Percentiles rank a stretch among this genome's conserved stretches.
Conservation (phyloP, 495 filamentous ascomycete species). For the Pyrenopolyporus hunteri region DNA sequence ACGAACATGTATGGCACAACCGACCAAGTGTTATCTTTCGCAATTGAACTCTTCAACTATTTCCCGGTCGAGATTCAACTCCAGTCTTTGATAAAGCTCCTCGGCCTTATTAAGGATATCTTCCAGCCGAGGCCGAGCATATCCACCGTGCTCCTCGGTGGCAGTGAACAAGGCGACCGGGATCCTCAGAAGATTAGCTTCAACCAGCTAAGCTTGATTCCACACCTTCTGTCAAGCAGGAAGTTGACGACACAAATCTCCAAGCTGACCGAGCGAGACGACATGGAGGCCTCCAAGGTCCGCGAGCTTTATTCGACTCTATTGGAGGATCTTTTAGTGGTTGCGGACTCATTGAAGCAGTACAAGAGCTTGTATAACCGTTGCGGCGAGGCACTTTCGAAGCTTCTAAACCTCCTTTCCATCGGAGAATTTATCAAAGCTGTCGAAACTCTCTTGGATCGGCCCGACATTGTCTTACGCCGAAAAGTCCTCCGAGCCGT, state of each 20-base stretch:
- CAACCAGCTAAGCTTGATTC: conserved; percentile 66
- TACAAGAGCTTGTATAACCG: conserved; percentile 67
- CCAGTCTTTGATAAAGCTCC: conserved; percentile 70
- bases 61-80: conserved; percentile 72
- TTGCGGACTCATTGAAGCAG: conserved; percentile 64
- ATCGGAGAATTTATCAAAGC: conserved; percentile 84
- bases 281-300: conserved; percentile 65
- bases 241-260: conserved; percentile 55
- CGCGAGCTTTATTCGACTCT: conserved; percentile 71
- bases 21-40: conserved; percentile 57
- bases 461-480: conserved; percentile 71
- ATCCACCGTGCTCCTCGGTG: conserved; percentile 69
- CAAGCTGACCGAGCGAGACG: conserved; percentile 57
- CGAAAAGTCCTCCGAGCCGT: conserved; percentile 81
- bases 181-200: conserved; percentile 64
- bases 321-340: conserved; percentile 67
- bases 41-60: conserved; percentile 57
- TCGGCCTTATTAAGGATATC: conserved; percentile 73
- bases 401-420: conserved; percentile 77
- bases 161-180: conserved; percentile 64
- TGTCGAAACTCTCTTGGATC: conserved; percentile 75
- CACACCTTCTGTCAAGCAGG: conserved; percentile 57
- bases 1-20: conserved; percentile 68
- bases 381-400: conserved; percentile 71
- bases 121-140: conserved; percentile 71